Percentiles rank a stretch among this genome's conserved stretches.
Conservation (phyloP, 176 grass and related monocot genomes). For the barley (Hordeum vulgare) region MorexV3_pseudomolecules_assembly NC_058518.1:363069941-363070440, state of each 20-base stretch:
- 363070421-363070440: too few relatives aligned
- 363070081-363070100: not conserved
- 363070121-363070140: not conserved
- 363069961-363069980: too few relatives aligned
- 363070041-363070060: not conserved
- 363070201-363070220: conserved; percentile 17
- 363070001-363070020: too few relatives aligned
- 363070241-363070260: not conserved
- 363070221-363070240: not conserved
- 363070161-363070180: not conserved
- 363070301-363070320: not conserved
- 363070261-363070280: not conserved
- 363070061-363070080: not conserved
- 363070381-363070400: not conserved
- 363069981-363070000: not conserved
- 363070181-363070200: not conserved
- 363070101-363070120: not conserved
- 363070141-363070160: not conserved
- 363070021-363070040: too few relatives aligned
- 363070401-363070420: not conserved
- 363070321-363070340: not conserved
- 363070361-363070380: conserved; percentile 5
- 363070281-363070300: not conserved
- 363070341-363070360: not conserved
- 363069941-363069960: not conserved